phyloP scores from a whole-genome alignment of 2,329 filamentous ascomycete species.

The Cercospora zeae-maydis region DNA sequence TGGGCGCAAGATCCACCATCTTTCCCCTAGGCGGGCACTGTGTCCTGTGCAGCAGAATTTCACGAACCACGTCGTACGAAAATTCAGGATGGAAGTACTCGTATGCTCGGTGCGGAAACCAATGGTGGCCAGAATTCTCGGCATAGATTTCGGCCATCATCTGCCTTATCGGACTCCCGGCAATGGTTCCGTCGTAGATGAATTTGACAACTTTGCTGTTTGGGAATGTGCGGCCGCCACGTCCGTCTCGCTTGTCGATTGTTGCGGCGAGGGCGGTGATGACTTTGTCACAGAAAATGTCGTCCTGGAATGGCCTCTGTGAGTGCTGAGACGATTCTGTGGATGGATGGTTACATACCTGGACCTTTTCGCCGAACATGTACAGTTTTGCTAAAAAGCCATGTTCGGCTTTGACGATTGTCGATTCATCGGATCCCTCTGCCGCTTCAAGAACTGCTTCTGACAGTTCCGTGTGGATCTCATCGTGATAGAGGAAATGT shows the following conservation, averaged over 20 bases:
- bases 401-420: background rate
- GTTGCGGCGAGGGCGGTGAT: background rate
- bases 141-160: conserved; percentile 9
- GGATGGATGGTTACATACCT: background rate
- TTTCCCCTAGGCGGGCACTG: background rate
- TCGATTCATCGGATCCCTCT: background rate
- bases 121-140: background rate
- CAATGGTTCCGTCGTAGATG: conserved; percentile 3
- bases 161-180: background rate
- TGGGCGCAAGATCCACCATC: background rate
- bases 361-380: conserved; percentile 5
- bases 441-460: conserved; percentile 1
- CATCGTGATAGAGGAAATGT: conserved; percentile 1
- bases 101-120: background rate
- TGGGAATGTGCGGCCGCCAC: background rate
- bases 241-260: background rate
- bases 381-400: conserved; percentile 4
- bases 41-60: conserved; percentile 1
- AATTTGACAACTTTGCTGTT: conserved; percentile 1
- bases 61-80: conserved; percentile 5
- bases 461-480: background rate
- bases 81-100: conserved; percentile 6
- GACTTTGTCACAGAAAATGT: conserved; percentile 8
- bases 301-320: background rate
- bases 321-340: too few species aligned